These are phyloP conservation scores for Coemansia sp. DNA, from an alignment of 192 early-diverging fungal species.

Conservation along the genomic window DNA sequence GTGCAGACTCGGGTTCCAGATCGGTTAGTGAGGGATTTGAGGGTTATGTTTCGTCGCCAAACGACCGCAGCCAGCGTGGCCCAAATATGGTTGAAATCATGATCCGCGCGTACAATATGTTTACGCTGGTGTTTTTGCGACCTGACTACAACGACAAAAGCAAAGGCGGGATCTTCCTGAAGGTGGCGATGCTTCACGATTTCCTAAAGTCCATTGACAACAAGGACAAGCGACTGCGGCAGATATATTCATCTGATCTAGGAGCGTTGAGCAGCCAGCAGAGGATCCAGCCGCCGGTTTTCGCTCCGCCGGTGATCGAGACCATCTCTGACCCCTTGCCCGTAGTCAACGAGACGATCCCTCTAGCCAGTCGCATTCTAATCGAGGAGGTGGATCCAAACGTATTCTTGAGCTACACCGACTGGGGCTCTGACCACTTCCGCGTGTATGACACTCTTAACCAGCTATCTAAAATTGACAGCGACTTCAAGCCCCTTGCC, in stretches of 20 bases:
- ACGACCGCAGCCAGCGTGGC: constrained; percentile 44
- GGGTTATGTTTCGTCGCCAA: not conserved
- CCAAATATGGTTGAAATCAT: constrained; percentile 52
- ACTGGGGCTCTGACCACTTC: constrained; percentile 43
- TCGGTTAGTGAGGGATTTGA: not conserved
- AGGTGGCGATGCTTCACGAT: constrained; percentile 36
- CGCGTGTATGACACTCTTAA: constrained; percentile 29
- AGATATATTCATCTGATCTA: constrained; percentile 27
- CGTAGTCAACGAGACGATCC: constrained; percentile 14
- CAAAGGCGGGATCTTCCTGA: constrained; percentile 33
- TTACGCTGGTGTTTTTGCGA: constrained; percentile 42
- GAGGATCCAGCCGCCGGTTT: constrained; percentile 29
- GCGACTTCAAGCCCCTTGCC: constrained; percentile 18
- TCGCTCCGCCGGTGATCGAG: constrained; percentile 17
- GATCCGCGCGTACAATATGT: constrained; percentile 49
- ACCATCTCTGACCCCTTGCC: constrained; percentile 12
- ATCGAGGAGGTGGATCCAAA: constrained; percentile 37
- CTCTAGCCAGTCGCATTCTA: constrained; percentile 25
- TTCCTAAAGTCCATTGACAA: constrained; percentile 42
- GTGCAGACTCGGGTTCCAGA: not conserved
- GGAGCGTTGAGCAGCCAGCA: not conserved
- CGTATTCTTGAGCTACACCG: constrained; percentile 25
- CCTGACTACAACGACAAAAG: constrained; percentile 12
- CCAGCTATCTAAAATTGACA: constrained; percentile 24
- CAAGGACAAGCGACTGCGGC: constrained; percentile 47